These are phyloP conservation scores for Yarrowia sp. DNA, from an alignment of 805 yeast genomes.

Conservation along the genomic window DNA sequence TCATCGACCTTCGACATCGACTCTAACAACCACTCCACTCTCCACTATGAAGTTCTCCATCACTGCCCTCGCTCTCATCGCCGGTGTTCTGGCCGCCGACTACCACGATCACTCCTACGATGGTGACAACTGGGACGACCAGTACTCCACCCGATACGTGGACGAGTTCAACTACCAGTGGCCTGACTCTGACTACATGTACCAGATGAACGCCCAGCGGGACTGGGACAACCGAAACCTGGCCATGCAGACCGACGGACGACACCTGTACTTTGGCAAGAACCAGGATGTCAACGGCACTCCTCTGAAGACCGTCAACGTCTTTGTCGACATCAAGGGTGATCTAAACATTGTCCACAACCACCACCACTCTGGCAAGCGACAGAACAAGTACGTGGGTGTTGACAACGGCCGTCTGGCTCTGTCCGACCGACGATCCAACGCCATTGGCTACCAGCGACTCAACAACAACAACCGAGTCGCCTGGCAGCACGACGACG, in stretches of 20 bases:
- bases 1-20: background rate
- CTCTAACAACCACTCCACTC: background rate
- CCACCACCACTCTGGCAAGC: background rate
- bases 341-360: constrained; percentile 10
- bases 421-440: constrained; percentile 8
- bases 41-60: constrained; percentile 10
- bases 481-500: constrained; percentile 1
- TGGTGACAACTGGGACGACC: background rate
- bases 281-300: constrained; percentile 9
- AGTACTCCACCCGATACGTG: background rate
- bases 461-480: background rate
- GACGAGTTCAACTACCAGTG: constrained; percentile 15
- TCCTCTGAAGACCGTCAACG: constrained; percentile 4
- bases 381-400: background rate
- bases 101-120: background rate
- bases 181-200: constrained; percentile 5
- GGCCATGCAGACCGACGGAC: constrained; percentile 14
- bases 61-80: background rate
- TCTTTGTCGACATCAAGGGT: constrained; percentile 1
- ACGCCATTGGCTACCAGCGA: constrained; percentile 2
- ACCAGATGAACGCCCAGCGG: constrained; percentile 7
- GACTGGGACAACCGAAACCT: background rate
- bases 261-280: constrained; percentile 4
- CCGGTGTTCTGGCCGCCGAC: background rate
- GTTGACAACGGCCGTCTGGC: constrained; percentile 3